Evolutionary conservation across 2,329 filamentous ascomycete genomes (phyloP).

Genomic region (Scopulariopsis brevicaulis): DNA sequence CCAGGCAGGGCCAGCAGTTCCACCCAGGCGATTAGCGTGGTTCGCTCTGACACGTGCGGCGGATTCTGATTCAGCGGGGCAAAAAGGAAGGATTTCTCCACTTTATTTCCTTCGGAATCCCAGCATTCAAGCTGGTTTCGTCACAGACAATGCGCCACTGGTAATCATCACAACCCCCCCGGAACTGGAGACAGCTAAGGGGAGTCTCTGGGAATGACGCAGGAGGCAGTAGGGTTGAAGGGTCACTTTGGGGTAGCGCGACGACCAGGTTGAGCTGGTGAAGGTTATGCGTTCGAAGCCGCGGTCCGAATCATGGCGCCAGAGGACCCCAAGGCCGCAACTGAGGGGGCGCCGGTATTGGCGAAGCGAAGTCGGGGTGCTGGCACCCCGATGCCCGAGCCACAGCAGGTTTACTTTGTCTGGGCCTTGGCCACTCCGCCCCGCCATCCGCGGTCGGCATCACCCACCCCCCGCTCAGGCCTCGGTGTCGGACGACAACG

Average conservation of each 20-base stretch:
- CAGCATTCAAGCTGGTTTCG: background rate
- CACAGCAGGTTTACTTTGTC: background rate
- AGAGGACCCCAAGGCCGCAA: too few species aligned
- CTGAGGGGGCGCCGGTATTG: too few species aligned
- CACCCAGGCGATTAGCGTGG: background rate
- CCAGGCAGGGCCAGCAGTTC: background rate
- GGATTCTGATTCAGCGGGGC: background rate
- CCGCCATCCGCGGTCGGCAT: background rate
- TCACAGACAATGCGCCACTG: background rate
- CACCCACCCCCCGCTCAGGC: background rate
- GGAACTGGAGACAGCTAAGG: background rate
- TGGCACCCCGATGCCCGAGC: background rate
- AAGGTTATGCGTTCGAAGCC: background rate
- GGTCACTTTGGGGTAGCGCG: background rate
- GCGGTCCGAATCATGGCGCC: too few species aligned
- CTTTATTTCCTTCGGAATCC: background rate
- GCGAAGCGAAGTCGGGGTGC: too few species aligned
- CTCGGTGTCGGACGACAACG: background rate
- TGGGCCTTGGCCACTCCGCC: background rate
- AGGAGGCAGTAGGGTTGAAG: background rate
- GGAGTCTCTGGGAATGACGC: background rate
- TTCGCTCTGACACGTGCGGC: constrained; percentile 2
- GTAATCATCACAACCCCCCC: background rate
- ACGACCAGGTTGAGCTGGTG: background rate
- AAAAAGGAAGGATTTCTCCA: background rate